Evolutionary conservation across 805 yeast species (phyloP), one percentile per base, ranked within the genome.

Genomic region (Kazachstania taianensis): DNA sequence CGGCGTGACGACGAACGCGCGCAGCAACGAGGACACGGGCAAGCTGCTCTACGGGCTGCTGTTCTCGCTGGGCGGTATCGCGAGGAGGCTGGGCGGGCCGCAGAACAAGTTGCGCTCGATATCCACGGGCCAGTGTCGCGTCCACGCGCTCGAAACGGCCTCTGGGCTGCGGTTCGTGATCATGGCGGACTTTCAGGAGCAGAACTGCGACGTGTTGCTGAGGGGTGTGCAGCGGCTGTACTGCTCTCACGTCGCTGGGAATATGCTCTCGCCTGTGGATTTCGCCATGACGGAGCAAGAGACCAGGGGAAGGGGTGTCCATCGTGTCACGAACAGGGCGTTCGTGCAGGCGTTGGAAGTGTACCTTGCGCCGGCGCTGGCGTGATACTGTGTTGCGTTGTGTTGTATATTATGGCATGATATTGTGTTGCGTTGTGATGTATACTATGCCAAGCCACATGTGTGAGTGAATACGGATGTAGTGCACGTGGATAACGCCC

Each of bases 21-120:
- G 67, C 40, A 77, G 75, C 50, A 68, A 72, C 30, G 79, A 78
- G 33, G 85, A 86, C 51, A 65, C 73, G 10, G 78, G 92, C 6
- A 81, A 89, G 55, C 70, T 92, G 23, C 66, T 92, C 10, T 92
- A 84, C 54, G 98, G 98, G 9, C 75, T 83, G 27, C 64, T 84
- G 7, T 81, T 76, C 54, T 85, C 96, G 9, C 59, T 89, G 41
- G 70, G 86, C 35, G 83, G 79, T 42, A 72, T 92, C 26, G 71
- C 89, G 0, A 66, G 73, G n/a, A 78, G 70, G 41, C 51, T 75
- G 9, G 57, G 56, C 7, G 54, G 45, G 7, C 61, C 30, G 43
- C 62, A 42, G 53, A 61, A 59, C 15, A 52, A 49, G 5, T 48
- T 56, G 10, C 55, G 59, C 34, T 48, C 53, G 6, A 63, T 78